Base-by-base conservation (phyloP, 192 early-diverging fungal species). In the Lunasporangiospora selenospora region DNA sequence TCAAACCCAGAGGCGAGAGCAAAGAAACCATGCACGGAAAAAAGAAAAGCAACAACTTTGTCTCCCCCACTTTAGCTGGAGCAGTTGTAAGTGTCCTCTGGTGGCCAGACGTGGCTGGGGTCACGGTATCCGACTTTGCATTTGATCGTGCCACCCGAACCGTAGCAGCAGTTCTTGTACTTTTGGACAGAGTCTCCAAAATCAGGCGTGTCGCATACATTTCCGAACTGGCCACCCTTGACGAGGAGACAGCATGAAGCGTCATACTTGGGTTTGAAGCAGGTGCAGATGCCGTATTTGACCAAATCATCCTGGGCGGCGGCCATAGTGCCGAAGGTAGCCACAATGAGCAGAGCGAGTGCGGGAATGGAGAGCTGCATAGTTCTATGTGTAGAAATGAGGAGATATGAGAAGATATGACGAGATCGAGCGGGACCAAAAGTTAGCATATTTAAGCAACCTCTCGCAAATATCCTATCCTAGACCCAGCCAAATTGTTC, bases 241-340 rank as follows among this genome's bases (percentile, higher is more conserved):
- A 29, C 70, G 12, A 36, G 21, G 0, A 64, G 57, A 30, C 70
- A 75, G 56, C 70, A 75, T 32, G 70, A 75, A 21, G 70, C 70
- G 43, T 64, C 70, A 16, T 59, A 75, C 3, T 53, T 41, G 41
- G 70, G 70, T 1, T 18, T 53, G 49, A 75, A 75, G 41, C 69
- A 75, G 4, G 69, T 46, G 21, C 69, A 75, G 47, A 75, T 75
- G 26, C 69, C 69, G 23, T 16, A 75, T 8, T 6, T 0, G 30
- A 49, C 29, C 26, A 18, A 7, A 2, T 65, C 29, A 31, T 34
- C 24, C 3, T 37, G 44, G 32, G 62, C 11, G 6, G 9, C 16
- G 27, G 47, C 26, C n/a, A n/a, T n/a, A n/a, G n/a, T n/a, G 18
- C 32, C 44, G 27, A 46, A 10, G 36, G 27, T 18, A n/a, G 62